Evolutionary conservation across 305 asterid genomes (phyloP), one percentile per base, ranked within the genome.

Genomic region (Rubia tinctorum): DNA sequence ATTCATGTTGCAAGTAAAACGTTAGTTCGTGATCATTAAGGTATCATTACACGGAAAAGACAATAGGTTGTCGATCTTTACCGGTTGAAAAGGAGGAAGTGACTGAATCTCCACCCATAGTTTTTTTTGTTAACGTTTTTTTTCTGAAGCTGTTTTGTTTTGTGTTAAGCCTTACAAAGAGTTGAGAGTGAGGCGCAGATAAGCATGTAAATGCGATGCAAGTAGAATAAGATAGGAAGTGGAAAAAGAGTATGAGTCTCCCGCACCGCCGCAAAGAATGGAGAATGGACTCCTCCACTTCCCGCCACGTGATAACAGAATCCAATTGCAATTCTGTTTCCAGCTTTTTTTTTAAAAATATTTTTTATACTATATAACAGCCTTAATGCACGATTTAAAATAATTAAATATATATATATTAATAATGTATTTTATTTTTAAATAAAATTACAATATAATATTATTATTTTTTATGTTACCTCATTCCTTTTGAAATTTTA

Each of bases 71-170:
- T 37, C 45, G 47, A 39, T 20, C n/a, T 66, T 39, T 30, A 89
- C 90, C 90, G 30, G 76, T 40, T 23, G 87, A 69, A 49, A 77
- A 58, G 30, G 42, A 27, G 71, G 71, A 34, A 70, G 66, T 17
- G 59, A 53, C 20, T 7, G 20, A 60, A 75, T 80, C 92, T 62
- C 91, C 94, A 65, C 92, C 96, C 92, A 87, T 88, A 59, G 56
- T n/a, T n/a, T 62, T 34, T 42, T 66, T 2, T 5, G 55, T 22
- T 20, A 7, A 66, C 8, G n/a, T n/a, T n/a, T n/a, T 15, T 27
- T 66, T 55, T 30, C 3, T 30, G 1, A 3, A 30, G 34, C 2
- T 30, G 34, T 30, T 30, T 30, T 30, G 34, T 30, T 30, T 30
- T 30, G 34, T 3, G 34, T 30, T 30, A 3, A 30, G 34, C 2